These are phyloP conservation scores for Pleurotus citrinopileatus DNA, from an alignment of 768 basidiomycete genomes.

Conservation along the genomic window DNA sequence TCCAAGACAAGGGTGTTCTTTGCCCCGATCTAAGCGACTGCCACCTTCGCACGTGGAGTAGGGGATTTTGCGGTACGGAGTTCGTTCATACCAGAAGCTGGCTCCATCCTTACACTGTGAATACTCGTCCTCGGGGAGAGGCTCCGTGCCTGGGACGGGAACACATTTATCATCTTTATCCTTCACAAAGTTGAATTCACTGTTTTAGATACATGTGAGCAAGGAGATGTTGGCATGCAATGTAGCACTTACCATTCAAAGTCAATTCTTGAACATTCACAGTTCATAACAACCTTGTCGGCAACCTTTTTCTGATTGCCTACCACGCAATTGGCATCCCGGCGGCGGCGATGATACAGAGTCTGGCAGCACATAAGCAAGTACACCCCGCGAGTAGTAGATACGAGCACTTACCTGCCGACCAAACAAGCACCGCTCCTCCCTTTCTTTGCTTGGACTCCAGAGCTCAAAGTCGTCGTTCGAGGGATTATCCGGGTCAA, in stretches of 20 bases:
- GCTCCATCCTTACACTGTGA: constrained; percentile 49
- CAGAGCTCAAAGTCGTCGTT: constrained; percentile 96
- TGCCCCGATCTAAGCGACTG: constrained; percentile 71
- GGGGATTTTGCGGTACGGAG: constrained; percentile 86
- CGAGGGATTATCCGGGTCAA: constrained; percentile 67
- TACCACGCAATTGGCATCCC: constrained; percentile 80
- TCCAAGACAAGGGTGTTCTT: constrained; percentile 77
- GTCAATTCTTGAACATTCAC: constrained; percentile 69
- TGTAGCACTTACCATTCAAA: constrained; percentile 82
- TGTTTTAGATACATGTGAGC: too few relatives aligned
- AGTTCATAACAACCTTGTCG: constrained; percentile 61
- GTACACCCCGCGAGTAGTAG: constrained; percentile 1
- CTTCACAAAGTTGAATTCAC: constrained; percentile 90
- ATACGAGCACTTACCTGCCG: constrained; percentile 57
- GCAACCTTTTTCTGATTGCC: constrained; percentile 60
- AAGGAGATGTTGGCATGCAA: not conserved
- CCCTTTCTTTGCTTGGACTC: constrained; percentile 90
- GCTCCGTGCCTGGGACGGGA: constrained; percentile 63
- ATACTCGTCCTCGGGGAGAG: constrained; percentile 59
- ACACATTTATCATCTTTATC: constrained; percentile 73
- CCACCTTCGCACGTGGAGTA: constrained; percentile 88
- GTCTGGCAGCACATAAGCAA: constrained; percentile 44
- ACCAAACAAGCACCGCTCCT: constrained; percentile 89
- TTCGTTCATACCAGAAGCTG: constrained; percentile 92
- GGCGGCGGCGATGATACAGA: constrained; percentile 84